Evolutionary conservation across 148 eudicot species (phyloP), one percentile per base, ranked within the genome.

Genomic region (Talinum fruticosum): DNA sequence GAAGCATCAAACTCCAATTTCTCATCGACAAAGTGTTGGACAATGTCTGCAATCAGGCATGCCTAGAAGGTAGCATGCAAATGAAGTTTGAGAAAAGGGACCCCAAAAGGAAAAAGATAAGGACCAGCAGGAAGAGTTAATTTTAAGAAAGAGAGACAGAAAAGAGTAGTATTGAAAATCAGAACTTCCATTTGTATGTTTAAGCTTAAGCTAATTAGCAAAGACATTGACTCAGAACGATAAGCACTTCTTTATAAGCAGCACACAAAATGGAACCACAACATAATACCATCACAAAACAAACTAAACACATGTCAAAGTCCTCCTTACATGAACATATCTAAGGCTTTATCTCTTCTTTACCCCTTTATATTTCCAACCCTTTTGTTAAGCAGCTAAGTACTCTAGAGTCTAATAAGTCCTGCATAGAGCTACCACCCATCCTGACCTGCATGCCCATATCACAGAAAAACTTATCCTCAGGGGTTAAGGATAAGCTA

Each of bases 21-120:
- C 69, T 94, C 98, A 82, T 96, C 97, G 78, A 96, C 91, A 85
- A 96, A 96, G 78, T 96, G 98, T 87, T 96, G 97, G 74, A 96
- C 92, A 75, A 96, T 87, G 80, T 96, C 99, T 71, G 98, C 99
- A 82, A 96, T 90, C 75, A 96, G 89, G 87, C 99, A 93, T 73
- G 98, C 95, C 99, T 96, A 80, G 83, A 85, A 79, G 79, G 62
- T 66, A 57, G 68, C 72, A 78, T 57, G 35, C 41, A 76, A 57
- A 57, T 29, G 72, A 66, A 33, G 44, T 51, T 76, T 79, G 78
- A 83, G 79, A 61, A 69, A 82, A 69, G 8, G 38, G 75, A 53
- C 38, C 37, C 66, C 14, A 62, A 32, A 49, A 1, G 8, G 32
- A 29, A 34, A 66, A 14, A 72, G 8, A 41, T 1, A 41, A 64